Conservation (phyloP, 1,284 basidiomycete genomes). For the Austropuccinia psidii region DNA sequence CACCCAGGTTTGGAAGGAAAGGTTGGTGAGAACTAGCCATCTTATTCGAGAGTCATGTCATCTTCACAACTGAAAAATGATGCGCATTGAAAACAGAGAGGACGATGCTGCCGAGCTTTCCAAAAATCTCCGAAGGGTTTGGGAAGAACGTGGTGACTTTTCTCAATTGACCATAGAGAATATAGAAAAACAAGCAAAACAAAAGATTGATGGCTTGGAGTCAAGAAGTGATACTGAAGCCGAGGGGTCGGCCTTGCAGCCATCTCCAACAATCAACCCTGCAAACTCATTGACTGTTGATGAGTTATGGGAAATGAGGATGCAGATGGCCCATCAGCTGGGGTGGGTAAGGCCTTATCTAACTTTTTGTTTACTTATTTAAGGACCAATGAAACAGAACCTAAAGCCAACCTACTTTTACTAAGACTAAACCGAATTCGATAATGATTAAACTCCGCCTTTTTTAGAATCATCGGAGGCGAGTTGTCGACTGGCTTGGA, state of each 20-base stretch:
- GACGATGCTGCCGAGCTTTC: constrained; percentile 17
- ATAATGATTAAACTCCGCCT: not conserved
- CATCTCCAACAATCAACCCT: not conserved
- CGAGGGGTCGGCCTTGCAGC: no score
- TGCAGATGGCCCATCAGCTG: constrained; percentile 31
- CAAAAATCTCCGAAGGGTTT: constrained; percentile 9
- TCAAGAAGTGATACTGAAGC: no score
- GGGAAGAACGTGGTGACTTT: constrained; percentile 34
- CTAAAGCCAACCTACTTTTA: no score
- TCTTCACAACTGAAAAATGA: not conserved
- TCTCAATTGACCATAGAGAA: constrained; percentile 31
- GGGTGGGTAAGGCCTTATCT: not conserved
- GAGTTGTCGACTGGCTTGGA: constrained; percentile 34
- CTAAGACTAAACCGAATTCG: not conserved
- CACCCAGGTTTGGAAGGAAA: constrained; percentile 24
- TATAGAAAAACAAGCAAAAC: constrained; percentile 5
- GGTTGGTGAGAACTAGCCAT: not conserved
- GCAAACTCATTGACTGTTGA: constrained; percentile 17
- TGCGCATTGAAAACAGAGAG: not conserved
- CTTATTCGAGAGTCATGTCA: not conserved
- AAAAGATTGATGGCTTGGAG: not conserved
- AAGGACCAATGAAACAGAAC: not conserved
- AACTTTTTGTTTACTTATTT: not conserved
- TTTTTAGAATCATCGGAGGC: constrained; percentile 14
- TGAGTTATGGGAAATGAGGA: constrained; percentile 34